Evolutionary conservation across 192 early-diverging fungal genomes (phyloP).

Genomic region (Backusella luteola): DNA sequence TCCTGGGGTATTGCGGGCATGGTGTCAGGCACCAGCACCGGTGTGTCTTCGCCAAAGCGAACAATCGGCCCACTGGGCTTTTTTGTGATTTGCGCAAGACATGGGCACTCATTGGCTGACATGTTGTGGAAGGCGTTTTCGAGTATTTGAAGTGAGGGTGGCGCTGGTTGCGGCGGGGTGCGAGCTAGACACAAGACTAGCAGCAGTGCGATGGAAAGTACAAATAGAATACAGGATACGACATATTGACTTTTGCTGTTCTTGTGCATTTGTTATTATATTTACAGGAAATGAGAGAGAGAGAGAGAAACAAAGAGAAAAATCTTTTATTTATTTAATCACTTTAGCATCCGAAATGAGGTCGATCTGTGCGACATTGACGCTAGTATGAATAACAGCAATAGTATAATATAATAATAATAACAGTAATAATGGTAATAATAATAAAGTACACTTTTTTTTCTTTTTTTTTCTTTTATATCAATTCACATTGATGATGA

Average conservation of each 20-base stretch:
- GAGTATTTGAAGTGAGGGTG: not conserved
- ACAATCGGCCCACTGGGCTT: not conserved
- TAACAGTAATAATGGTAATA: not conserved
- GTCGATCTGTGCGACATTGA: too few species aligned
- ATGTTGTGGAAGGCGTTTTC: not conserved
- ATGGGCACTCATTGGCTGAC: not conserved
- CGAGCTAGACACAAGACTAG: not conserved
- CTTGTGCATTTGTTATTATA: not conserved
- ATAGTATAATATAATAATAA: too few species aligned
- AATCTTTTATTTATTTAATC: not conserved
- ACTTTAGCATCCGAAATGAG: not conserved
- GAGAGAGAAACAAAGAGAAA: not conserved
- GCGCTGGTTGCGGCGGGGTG: not conserved
- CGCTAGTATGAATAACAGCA: too few species aligned
- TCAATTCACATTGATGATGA: conserved; percentile 9
- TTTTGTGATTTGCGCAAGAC: not conserved
- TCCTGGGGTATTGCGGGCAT: not conserved
- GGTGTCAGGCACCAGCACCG: conserved; percentile 13
- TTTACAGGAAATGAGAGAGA: not conserved
- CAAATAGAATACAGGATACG: not conserved
- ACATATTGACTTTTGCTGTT: not conserved
- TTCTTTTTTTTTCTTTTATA: not conserved
- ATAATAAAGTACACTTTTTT: not conserved
- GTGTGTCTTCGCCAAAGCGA: not conserved
- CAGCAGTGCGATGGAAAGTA: not conserved